Evolutionary conservation across 1,284 basidiomycete species (phyloP), one percentile per base, ranked within the genome.

Genomic region (Pyrrhoderma lamaoense): DNA sequence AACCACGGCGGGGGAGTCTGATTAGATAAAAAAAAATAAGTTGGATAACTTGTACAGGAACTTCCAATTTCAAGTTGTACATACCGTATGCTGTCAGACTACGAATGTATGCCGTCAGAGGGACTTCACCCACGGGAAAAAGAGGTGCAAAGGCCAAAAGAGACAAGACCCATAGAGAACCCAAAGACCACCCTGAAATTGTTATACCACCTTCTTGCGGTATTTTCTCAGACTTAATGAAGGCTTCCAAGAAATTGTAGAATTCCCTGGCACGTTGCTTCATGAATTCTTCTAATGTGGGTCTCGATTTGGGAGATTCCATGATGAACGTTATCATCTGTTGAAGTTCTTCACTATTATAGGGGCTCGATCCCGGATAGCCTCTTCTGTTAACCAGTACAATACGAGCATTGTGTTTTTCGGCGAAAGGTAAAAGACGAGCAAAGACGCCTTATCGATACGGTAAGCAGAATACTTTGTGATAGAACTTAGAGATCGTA

Each of bases 361-460:
- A 60, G 0, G 58, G 58, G 0, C 60, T 62, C 8, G 64, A 65
- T 3, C 62, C 62, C 5, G 60, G 60, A 38, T 68, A 68, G 42
- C 64, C 67, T 13, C 66, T 62, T 34, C 62, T 51, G 35, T 66
- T 68, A 23, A 66, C 45, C 3, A 61, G 47, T 21, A 68, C 58
- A 14, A 68, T 47, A 4, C 66, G 65, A 11, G 65, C 45, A 42
- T 61, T 59, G 47, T 59, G 53, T 18, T 59, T 46, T 0, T 59
- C 54, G 7, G 62, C 60, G 38, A 59, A 58, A 1, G 61, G 61
- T 0, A 64, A 35, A 55, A 67, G 49, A 2, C 53, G 59, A 18
- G 50, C 27, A 52, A 67, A 67, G 14, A 62, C 57, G 19, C 57
- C 65, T 67, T 48, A 14, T 23, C 43, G 34, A 36, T n/a, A 14